Evolutionary conservation across 1,284 basidiomycete genomes (phyloP), one percentile per base, ranked within the genome.

Genomic region (Lentinus polychrous): DNA sequence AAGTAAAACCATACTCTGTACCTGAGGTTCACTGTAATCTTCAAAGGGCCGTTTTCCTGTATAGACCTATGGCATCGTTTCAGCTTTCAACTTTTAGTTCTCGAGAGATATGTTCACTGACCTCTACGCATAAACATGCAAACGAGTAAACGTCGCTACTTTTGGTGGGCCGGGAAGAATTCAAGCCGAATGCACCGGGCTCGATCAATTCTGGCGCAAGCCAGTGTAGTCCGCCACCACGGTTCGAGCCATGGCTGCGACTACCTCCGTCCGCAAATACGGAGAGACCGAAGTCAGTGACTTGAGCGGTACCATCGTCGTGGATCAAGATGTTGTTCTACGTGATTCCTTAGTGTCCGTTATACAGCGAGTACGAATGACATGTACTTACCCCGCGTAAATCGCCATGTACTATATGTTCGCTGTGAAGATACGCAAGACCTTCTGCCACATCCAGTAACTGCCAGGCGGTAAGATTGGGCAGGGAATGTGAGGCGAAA

Each of bases 331-430:
- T 46, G 37, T 52, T 49, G 5, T n/a, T 27, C 43, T 51, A 20
- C 5, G 14, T 6, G 11, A 7, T 27, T 7, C 18, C 14, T 44
- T 31, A 44, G 23, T 33, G 5, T 7, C 4, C 14, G 12, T n/a
- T 5, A n/a, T 8, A 3, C 31, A 24, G 23, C 7, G 3, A 33
- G 17, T 4, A 15, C 23, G 43, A n/a, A 14, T 10, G 23, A 43
- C 8, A 5, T 4, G 46, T 15, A 2, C 50, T 33, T 33, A 52
- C 51, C 3, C 49, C 49, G 14, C 40, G 49, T 11, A 53, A 31
- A 41, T 53, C 49, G 3, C 51, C 51, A 37, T 53, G 51, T 8
- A 53, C 33, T 8, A 50, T 35, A 2, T 24, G 35, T 33, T 46
- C 11, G 17, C n/a, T 20, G 36, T 53, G 51, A 8, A 53, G 41